Conservation (phyloP, 75 land plant species). For the Selaginella tamariscina region DNA sequence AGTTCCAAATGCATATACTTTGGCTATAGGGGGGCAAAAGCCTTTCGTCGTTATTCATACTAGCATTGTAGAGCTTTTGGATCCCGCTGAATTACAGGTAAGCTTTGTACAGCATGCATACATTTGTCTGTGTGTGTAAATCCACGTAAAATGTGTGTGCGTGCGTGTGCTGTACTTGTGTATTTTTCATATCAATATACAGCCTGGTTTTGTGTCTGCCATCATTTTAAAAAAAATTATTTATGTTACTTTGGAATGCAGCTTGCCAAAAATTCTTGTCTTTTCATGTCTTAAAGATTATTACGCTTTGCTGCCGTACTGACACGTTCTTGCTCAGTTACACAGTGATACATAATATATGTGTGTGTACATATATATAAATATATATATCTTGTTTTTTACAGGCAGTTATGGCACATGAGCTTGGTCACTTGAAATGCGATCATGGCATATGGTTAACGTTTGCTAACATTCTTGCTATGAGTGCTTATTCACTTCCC, state of each 20-base stretch:
- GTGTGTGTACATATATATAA: neutral
- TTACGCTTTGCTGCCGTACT: neutral
- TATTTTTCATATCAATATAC: no score
- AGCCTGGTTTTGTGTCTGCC: no score
- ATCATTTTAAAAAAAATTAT: no score
- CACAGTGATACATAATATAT: neutral
- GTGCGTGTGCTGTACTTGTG: no score
- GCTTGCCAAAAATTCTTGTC: neutral
- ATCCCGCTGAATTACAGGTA: conserved; percentile 69
- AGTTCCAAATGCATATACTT: conserved; percentile 78
- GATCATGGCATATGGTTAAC: conserved; percentile 94
- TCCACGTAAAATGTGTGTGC: no score
- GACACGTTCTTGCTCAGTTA: neutral
- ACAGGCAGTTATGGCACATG: conserved; percentile 93
- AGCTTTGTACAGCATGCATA: neutral
- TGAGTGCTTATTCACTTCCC: conserved; percentile 68
- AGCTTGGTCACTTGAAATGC: conserved; percentile 82
- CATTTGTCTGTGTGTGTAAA: neutral
- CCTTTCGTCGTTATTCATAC: conserved; percentile 85
- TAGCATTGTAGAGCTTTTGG: conserved; percentile 74
- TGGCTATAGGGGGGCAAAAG: conserved; percentile 69
- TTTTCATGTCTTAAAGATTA: neutral
- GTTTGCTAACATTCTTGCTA: conserved; percentile 65
- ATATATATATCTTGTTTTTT: neutral
- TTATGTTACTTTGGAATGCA: neutral